Evolutionary conservation across 2,329 filamentous ascomycete genomes (phyloP).

Genomic region (Fusarium sulawesiense): DNA sequence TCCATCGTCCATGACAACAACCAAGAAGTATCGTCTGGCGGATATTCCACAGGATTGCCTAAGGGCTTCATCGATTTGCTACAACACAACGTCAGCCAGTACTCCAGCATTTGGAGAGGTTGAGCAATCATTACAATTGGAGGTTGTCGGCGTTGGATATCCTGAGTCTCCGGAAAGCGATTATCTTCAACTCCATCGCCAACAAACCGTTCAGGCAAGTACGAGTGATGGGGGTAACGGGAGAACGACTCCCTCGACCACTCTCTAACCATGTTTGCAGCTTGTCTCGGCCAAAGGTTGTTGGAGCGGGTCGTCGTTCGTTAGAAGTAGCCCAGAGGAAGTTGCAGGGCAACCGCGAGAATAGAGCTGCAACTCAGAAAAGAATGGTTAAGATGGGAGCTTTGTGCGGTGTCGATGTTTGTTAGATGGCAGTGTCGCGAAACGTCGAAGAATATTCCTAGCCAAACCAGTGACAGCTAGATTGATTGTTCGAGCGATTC

Average conservation of each 20-base stretch:
- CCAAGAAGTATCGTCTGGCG: constrained; percentile 64
- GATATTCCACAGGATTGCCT: constrained; percentile 64
- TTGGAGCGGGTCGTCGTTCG: not conserved
- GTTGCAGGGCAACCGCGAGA: constrained; percentile 4
- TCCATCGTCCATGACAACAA: constrained; percentile 61
- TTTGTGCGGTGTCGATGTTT: not conserved
- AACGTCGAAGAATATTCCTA: not conserved
- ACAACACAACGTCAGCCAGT: constrained; percentile 25
- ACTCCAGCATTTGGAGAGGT: not conserved
- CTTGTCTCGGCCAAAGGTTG: constrained; percentile 2
- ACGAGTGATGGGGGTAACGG: constrained; percentile 51
- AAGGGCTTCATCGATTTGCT: constrained; percentile 65
- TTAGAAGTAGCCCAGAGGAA: not conserved
- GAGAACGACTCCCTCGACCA: constrained; percentile 55
- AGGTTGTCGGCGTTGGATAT: constrained; percentile 52
- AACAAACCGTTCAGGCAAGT: constrained; percentile 48
- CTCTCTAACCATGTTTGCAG: constrained; percentile 55
- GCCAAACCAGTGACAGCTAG: not conserved
- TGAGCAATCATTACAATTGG: constrained; percentile 51
- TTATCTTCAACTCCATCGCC: constrained; percentile 48
- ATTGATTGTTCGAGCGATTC: not conserved
- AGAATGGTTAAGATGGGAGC: not conserved
- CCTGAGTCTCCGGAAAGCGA: constrained; percentile 52
- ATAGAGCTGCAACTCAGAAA: not conserved
- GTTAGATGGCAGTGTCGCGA: not conserved